Base-by-base conservation (phyloP, 2,329 filamentous ascomycete genomes). In the Emergomyces orientalis region DNA sequence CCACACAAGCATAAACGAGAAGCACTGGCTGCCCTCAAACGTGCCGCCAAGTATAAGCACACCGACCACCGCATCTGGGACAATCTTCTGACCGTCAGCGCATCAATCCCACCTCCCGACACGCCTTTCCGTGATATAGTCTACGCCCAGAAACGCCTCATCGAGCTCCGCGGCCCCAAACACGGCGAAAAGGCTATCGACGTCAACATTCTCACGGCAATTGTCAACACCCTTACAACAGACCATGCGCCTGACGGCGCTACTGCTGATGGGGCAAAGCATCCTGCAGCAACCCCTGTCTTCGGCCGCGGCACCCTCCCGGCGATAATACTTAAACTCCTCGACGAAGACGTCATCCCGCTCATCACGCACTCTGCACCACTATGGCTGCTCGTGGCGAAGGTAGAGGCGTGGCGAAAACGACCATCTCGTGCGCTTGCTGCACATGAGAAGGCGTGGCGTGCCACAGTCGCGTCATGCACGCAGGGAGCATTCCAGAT, bases 51-150 rank as follows among this genome's bases (percentile, higher is more conserved):
- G 4, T 84, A 96, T 30, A 91, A 95, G 59, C 84, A 90, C 74
- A 87, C 91, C 69, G 93, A 93, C 77, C 90, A 88, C 83, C 87
- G 90, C 68, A 97, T 99, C 74, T 97, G 93, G 93, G 90, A 96
- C 72, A 99, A 99, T 70, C 88, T 97, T 19, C 84, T 99, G 63
- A 94, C 91, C 0, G 87, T 97, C 27, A 88, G 90, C 0, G 85
- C 89, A 0, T 89, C 90, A 1, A 83, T 94, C 34, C 82, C 81
- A 0, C 92, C 93, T 0, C 88, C 90, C 0, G 64, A 68, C 37
- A 79, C 76, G 0, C 85, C 88, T 0, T 86, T 91, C 71, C 74
- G 80, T 0, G 91, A 97, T 65, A 84, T 96, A 59, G 78, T 96
- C 39, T 81, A 87, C 4, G 90, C 90, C 0, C 82, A 94, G 64